Percentiles rank a stretch among this genome's conserved stretches.
phyloP scores from a whole-genome alignment of 768 basidiomycete species.

The Podaxis sp. region DNA sequence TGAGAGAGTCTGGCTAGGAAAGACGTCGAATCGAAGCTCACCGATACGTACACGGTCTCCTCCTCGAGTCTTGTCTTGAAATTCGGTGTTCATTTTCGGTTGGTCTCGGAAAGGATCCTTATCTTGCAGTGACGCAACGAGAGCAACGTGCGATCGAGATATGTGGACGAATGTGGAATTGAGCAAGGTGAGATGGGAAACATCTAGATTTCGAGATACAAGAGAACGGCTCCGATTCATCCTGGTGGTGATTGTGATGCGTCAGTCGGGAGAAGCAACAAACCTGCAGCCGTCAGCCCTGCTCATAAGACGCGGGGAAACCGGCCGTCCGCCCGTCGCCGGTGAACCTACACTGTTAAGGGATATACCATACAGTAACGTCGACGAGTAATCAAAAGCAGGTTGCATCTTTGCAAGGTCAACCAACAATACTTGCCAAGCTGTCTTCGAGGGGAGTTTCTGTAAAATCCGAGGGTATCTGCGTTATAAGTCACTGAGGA shows the following conservation, averaged over 20 bases:
- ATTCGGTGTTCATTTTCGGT: not conserved
- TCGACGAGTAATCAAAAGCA: not conserved
- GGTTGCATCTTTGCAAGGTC: not conserved
- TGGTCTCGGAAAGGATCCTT: not conserved
- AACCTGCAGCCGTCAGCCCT: slow-evolving; percentile 1
- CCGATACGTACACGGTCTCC: not conserved
- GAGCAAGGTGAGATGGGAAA: slow-evolving; percentile 1
- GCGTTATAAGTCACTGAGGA: not conserved
- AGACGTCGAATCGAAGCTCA: not conserved
- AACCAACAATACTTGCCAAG: slow-evolving; percentile 1
- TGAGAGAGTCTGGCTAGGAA: not conserved
- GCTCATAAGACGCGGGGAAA: not conserved
- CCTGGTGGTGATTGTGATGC: slow-evolving; percentile 5
- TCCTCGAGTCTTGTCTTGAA: not conserved
- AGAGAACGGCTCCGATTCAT: not conserved
- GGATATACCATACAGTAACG: not conserved
- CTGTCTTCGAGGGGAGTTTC: not conserved
- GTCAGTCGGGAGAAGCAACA: not conserved
- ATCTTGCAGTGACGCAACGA: slow-evolving; percentile 4
- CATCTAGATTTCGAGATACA: not conserved
- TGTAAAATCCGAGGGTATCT: slow-evolving; percentile 5
- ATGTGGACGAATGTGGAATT: not conserved
- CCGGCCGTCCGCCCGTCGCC: not conserved
- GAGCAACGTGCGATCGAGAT: not conserved
- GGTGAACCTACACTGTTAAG: not conserved